Evolutionary conservation across 768 basidiomycete species (phyloP).

Genomic region (Termitomyces sp.): DNA sequence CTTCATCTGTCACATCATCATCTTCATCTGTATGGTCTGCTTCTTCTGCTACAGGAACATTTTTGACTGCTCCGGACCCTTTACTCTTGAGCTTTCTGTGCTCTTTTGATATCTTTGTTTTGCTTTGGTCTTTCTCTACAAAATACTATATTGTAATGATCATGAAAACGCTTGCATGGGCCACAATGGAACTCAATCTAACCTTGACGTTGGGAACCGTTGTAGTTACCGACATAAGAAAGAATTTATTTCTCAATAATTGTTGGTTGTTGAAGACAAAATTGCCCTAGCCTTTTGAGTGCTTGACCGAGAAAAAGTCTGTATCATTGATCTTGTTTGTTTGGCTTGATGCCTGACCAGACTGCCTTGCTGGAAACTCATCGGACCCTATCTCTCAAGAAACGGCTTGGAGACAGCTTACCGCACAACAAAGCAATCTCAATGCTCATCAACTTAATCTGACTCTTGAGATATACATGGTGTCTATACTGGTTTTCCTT

Average conservation of each 20-base stretch:
- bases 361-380: neutral
- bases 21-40: constrained; percentile 19
- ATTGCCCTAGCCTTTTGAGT: neutral
- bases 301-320: neutral
- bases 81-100: constrained; percentile 44
- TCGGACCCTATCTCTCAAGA: neutral
- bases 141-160: constrained; percentile 15
- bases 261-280: neutral
- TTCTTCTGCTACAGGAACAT: constrained; percentile 14
- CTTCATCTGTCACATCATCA: constrained; percentile 15
- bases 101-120: constrained; percentile 63
- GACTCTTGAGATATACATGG: neutral
- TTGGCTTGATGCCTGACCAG: neutral
- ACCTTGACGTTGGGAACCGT: constrained; percentile 8
- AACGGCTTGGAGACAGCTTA: neutral
- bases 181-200: neutral
- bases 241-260: neutral
- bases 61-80: neutral
- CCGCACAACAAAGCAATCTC: neutral
- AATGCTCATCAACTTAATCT: neutral
- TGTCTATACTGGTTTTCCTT: neutral
- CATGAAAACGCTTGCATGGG: constrained; percentile 8
- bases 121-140: constrained; percentile 59
- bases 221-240: neutral
- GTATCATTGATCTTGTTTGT: neutral